Base-by-base conservation (phyloP, 2,329 filamentous ascomycete genomes). In the Daldinia sp. region DNA sequence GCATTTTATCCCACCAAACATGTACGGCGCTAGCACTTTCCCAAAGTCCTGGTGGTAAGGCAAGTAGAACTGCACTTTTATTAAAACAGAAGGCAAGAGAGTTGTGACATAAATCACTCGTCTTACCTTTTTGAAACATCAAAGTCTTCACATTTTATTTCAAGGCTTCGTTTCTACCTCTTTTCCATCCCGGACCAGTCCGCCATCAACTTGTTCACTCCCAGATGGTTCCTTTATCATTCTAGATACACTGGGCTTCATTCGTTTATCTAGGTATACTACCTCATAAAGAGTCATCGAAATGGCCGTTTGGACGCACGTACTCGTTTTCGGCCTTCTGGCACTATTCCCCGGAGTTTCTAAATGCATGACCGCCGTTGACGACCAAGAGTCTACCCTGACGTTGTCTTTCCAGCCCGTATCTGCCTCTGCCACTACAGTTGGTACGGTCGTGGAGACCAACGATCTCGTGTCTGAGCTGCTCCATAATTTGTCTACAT, bases 321-420 rank as follows among this genome's bases (percentile, higher is more conserved):
- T 66, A 47, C 39, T 70, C 49, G 48, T 70, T 34, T 21, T 49
- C 45, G 52, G 58, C 64, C 47, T 71, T 37, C 39, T 71, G 64
- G 69, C 63, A 47, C 25, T 69, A 43, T 67, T 50, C 64, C 53
- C 67, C 21, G 47, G 60, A 11, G 41, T 64, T 51, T 48, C 27
- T 11, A 32, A 53, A 8, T 63, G 47, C 32, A 47, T 60, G 30
- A 61, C 45, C 21, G 17, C 43, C 21, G 35, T 13, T 19, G 23
- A 58, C 17, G 49, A 30, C 48, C 52, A 60, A 45, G 58, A 29
- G 23, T 3, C 30, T 8, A 17, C 35, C 19, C 7, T 48, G 10
- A 21, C 17, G 13, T 19, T 56, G 7, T 7, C 21, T 25, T 25
- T 11, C 9, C 30, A 58, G 15, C 21, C 25, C 30, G 11, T 47